phyloP scores from a whole-genome alignment of 441 rosid species.

The Macaranga tanarius region DNA sequence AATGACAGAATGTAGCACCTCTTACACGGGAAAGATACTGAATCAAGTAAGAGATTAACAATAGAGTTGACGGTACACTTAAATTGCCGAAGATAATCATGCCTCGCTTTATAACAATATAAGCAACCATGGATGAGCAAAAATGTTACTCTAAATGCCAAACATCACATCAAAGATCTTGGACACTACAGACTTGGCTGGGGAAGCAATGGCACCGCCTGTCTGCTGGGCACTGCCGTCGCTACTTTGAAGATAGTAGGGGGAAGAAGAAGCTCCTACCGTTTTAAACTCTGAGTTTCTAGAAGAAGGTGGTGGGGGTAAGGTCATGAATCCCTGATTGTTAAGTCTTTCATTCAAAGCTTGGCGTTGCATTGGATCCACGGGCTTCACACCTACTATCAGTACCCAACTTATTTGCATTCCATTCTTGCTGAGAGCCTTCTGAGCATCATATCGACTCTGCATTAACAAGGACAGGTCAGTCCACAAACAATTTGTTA shows the following conservation, averaged over 20 bases:
- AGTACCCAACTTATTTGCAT: slow-evolving; percentile 76
- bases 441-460: slow-evolving; percentile 87
- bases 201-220: slow-evolving; percentile 74
- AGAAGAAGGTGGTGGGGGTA: slow-evolving; percentile 58
- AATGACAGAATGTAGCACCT: slow-evolving; percentile 5
- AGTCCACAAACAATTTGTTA: not conserved
- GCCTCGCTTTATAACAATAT: slow-evolving; percentile 3
- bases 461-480: slow-evolving; percentile 33
- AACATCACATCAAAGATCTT: slow-evolving; percentile 86
- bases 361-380: slow-evolving; percentile 77
- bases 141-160: slow-evolving; percentile 42
- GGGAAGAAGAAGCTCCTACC: slow-evolving; percentile 45
- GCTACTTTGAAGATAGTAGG: slow-evolving; percentile 64
- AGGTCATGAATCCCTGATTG: slow-evolving; percentile 81
- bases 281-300: slow-evolving; percentile 45
- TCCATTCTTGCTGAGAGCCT: slow-evolving; percentile 85
- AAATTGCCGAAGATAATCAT: slow-evolving; percentile 9
- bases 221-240: slow-evolving; percentile 50
- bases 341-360: slow-evolving; percentile 66
- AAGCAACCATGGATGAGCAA: not conserved
- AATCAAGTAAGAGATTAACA: not conserved
- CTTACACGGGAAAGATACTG: slow-evolving; percentile 1
- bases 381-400: slow-evolving; percentile 82
- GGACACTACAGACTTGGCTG: slow-evolving; percentile 73
- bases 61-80: slow-evolving; percentile 14